Percentiles rank a stretch among this genome's conserved stretches.
Conservation (phyloP, 352 stramenopile species). For the Globisporangium yorkense region DNA sequence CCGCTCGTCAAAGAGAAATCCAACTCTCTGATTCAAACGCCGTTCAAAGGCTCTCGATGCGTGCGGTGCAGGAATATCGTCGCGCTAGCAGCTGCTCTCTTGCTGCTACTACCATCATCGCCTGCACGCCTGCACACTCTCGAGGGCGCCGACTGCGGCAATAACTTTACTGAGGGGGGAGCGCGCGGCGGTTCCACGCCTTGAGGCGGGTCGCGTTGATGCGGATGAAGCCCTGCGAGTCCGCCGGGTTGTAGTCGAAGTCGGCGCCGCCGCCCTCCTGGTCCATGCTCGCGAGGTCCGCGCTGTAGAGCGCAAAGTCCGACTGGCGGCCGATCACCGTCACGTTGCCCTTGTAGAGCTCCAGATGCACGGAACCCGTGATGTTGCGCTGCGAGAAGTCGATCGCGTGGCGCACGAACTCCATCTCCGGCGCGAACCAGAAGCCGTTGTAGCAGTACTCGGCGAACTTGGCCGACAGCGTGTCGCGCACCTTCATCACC, state of each 20-base stretch:
- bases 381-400: constrained; percentile 94
- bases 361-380: constrained; percentile 90
- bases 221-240: constrained; percentile 98
- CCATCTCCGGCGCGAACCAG: constrained; percentile 99
- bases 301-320: constrained; percentile 94
- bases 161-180: constrained; percentile 39
- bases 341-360: constrained; percentile 98
- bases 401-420: constrained; percentile 95
- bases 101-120: not conserved
- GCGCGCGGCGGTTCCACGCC: constrained; percentile 74
- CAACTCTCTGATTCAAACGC: too few relatives aligned
- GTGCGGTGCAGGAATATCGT: too few relatives aligned
- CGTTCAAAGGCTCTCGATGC: too few relatives aligned
- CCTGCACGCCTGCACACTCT: not conserved
- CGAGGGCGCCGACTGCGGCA: not conserved
- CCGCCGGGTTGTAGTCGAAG: constrained; percentile 97
- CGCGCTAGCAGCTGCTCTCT: not conserved
- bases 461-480: constrained; percentile 93
- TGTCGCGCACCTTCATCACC: constrained; percentile 93
- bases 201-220: constrained; percentile 98
- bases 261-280: constrained; percentile 92
- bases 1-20: too few relatives aligned
- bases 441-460: constrained; percentile 99
- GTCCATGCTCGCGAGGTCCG: constrained; percentile 98
- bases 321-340: constrained; percentile 91